Percentiles rank a stretch among this genome's conserved stretches.
These are phyloP conservation scores for Juglanconis oblonga DNA, from an alignment of 2,329 filamentous ascomycete genomes.

Conservation along the genomic window DNA sequence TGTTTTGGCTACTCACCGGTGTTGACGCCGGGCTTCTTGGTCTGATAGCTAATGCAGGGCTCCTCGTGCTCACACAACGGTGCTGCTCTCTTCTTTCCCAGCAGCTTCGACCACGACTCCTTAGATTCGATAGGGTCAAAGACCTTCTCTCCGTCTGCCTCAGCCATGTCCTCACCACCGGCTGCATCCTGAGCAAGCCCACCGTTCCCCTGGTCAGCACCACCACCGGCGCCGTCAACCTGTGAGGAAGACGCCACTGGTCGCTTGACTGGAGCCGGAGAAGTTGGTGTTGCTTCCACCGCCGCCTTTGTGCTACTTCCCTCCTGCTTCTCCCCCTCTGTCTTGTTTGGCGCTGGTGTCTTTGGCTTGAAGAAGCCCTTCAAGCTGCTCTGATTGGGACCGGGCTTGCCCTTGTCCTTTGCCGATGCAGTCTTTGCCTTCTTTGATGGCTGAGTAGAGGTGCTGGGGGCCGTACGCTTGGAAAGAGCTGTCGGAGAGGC, in stretches of 20 bases:
- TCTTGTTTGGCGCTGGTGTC: constrained; percentile 8
- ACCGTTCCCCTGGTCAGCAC: background rate
- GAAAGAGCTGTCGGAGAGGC: background rate
- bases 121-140: constrained; percentile 71
- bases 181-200: background rate
- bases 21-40: constrained; percentile 88
- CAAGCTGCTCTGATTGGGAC: constrained; percentile 53
- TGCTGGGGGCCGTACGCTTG: constrained; percentile 6
- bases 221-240: background rate
- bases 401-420: constrained; percentile 15
- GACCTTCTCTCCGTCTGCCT: constrained; percentile 35
- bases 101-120: constrained; percentile 82
- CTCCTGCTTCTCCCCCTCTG: background rate
- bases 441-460: constrained; percentile 37
- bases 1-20: constrained; percentile 47
- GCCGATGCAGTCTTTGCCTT: constrained; percentile 38
- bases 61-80: constrained; percentile 88
- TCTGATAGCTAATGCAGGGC: constrained; percentile 77
- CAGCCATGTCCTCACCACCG: background rate
- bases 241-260: background rate
- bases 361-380: constrained; percentile 78
- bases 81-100: constrained; percentile 64
- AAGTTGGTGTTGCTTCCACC: background rate
- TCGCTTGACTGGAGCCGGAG: background rate
- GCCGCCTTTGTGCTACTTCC: background rate